Evolutionary conservation across 106 monocot species (phyloP), one percentile per base, ranked within the genome.

Genomic region (Acorus calamus): DNA sequence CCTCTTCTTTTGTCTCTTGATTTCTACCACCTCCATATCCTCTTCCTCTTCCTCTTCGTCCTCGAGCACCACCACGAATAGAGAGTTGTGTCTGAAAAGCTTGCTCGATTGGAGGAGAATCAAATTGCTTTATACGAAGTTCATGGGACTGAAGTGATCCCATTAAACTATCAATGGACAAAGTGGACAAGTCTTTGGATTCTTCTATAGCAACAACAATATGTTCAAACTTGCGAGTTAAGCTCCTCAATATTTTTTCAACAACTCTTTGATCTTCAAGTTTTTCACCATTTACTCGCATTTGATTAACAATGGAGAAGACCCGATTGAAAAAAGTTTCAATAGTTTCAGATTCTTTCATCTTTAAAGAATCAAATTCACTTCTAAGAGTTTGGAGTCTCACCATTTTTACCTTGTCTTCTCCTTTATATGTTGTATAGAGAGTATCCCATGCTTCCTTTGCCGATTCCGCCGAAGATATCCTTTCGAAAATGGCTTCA

Each of bases 81-180:
- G 12, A 63, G 5, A 50, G 7, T 2, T 63, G 49, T 9, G 49
- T 7, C 10, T 63, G 7, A 10, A 63, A 48, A 49, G 11, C 14
- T 63, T 13, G 63, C 4, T 48, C 63, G 5, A 14, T 3, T 12
- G 3, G 7, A 48, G 11, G 5, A 50, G n/a, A 63, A 6, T 63
- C 50, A 48, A 13, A 48, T 50, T 49, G 63, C 42, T 63, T 63
- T 14, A 61, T n/a, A 3, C 46, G 8, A 11, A 61, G 10, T 61
- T 61, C 47, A 47, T 61, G 46, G 8, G 61, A 48, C 41, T 63
- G 50, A 4, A 63, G 11, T 4, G 63, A 63, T 50, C 47, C 63
- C 10, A 48, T 12, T 7, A 63, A 63, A 6, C 11, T 50, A 2
- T 63, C 50, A 5, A 63, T 14, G 5, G 49, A 49, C 3, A 63